phyloP scores from a whole-genome alignment of 2,329 filamentous ascomycete genomes.

The Leptoxyphium fumago region DNA sequence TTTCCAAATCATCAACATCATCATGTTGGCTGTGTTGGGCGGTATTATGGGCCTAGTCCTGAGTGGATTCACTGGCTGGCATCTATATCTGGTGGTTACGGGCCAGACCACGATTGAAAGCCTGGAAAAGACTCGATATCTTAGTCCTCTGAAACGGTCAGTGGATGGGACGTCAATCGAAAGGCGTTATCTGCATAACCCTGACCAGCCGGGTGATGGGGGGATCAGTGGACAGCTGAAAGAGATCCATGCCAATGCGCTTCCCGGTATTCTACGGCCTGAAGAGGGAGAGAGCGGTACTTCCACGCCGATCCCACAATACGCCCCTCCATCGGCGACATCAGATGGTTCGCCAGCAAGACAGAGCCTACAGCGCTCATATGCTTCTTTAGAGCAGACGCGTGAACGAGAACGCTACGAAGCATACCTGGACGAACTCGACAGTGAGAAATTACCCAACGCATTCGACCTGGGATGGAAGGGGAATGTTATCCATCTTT shows the following conservation, averaged over 20 bases:
- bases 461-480: constrained; percentile 84
- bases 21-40: constrained; percentile 70
- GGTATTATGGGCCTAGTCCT: constrained; percentile 87
- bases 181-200: neutral
- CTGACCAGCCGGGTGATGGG: neutral
- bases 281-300: constrained; percentile 55
- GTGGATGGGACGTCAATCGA: constrained; percentile 44
- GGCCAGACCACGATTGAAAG: constrained; percentile 94
- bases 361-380: constrained; percentile 28
- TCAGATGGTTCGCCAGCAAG: constrained; percentile 29
- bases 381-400: constrained; percentile 44
- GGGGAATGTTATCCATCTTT: constrained; percentile 65
- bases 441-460: constrained; percentile 75
- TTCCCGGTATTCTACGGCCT: constrained; percentile 64
- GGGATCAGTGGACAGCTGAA: constrained; percentile 55
- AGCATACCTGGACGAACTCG: constrained; percentile 77
- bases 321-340: constrained; percentile 10
- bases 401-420: constrained; percentile 56
- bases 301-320: constrained; percentile 13
- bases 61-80: constrained; percentile 81
- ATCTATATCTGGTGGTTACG: constrained; percentile 62
- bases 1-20: constrained; percentile 70
- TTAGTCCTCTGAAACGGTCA: constrained; percentile 60
- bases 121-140: constrained; percentile 86
- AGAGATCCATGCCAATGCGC: constrained; percentile 67